These are phyloP conservation scores for Fusarium bactridioides DNA, from an alignment of 2,329 filamentous ascomycete species.

Conservation along the genomic window DNA sequence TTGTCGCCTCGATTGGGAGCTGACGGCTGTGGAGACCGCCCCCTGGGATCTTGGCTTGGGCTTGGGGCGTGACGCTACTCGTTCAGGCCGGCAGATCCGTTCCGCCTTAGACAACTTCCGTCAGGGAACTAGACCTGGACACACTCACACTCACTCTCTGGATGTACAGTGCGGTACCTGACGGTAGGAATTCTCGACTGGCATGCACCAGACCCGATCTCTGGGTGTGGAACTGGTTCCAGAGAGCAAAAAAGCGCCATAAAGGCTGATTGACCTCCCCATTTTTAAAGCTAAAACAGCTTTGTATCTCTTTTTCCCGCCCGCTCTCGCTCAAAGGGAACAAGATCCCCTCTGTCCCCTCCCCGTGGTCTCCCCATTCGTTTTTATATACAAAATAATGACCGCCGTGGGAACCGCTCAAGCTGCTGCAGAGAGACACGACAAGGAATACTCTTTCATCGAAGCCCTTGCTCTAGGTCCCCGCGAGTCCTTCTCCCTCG, in stretches of 20 bases:
- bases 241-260: constrained; percentile 27
- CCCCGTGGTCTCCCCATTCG: neutral
- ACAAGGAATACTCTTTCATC: constrained; percentile 45
- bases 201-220: constrained; percentile 7
- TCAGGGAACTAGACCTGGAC: constrained; percentile 1
- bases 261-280: constrained; percentile 36
- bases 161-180: constrained; percentile 21
- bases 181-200: neutral
- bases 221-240: neutral
- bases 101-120: constrained; percentile 26
- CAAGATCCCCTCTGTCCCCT: constrained; percentile 7
- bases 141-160: neutral
- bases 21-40: constrained; percentile 8
- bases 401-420: constrained; percentile 29
- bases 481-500: constrained; percentile 39
- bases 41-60: constrained; percentile 12
- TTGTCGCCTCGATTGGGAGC: neutral
- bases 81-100: constrained; percentile 37
- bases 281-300: neutral
- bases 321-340: neutral
- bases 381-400: constrained; percentile 34
- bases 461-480: constrained; percentile 43
- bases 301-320: neutral
- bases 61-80: neutral
- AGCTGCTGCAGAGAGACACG: constrained; percentile 26